A percentile compares a stretch with the other conserved stretches of the same genome.
phyloP scores from a whole-genome alignment of 257 asterid genomes.

The Voacanga thouarsii region DNA sequence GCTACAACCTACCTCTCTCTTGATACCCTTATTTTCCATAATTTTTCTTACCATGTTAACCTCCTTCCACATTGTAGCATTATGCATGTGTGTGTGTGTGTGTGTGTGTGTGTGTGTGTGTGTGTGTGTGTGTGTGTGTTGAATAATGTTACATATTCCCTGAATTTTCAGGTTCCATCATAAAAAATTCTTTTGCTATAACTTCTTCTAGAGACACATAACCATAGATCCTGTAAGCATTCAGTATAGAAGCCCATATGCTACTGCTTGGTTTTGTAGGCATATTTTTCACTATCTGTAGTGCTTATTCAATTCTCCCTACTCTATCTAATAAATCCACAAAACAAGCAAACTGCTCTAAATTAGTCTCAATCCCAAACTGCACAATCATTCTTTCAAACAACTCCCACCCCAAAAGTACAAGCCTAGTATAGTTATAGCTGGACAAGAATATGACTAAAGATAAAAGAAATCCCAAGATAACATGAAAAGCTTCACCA shows the following conservation, averaged over 20 bases:
- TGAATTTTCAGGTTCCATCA: conserved; percentile 42
- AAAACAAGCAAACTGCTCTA: conserved; percentile 52
- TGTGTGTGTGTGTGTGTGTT: conserved; percentile 51
- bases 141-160: conserved; percentile 41
- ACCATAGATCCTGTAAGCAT: conserved; percentile 40
- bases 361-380: conserved; percentile 28
- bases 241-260: conserved; percentile 54
- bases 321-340: conserved; percentile 48
- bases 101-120: too few relatives aligned
- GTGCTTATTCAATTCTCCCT: conserved; percentile 45
- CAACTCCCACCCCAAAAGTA: conserved; percentile 29
- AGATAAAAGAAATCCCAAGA: too few relatives aligned
- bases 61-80: conserved; percentile 48
- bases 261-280: conserved; percentile 47
- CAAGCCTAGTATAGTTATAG: conserved; percentile 42
- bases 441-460: conserved; percentile 40
- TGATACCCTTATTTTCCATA: too few relatives aligned
- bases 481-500: too few relatives aligned
- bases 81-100: too few relatives aligned
- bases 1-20: conserved; percentile 43
- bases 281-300: conserved; percentile 31
- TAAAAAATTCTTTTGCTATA: conserved; percentile 35
- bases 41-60: conserved; percentile 36
- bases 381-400: conserved; percentile 37
- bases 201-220: conserved; percentile 39